phyloP scores from a whole-genome alignment of 768 basidiomycete genomes.

The Lactarius hengduanensis region DNA sequence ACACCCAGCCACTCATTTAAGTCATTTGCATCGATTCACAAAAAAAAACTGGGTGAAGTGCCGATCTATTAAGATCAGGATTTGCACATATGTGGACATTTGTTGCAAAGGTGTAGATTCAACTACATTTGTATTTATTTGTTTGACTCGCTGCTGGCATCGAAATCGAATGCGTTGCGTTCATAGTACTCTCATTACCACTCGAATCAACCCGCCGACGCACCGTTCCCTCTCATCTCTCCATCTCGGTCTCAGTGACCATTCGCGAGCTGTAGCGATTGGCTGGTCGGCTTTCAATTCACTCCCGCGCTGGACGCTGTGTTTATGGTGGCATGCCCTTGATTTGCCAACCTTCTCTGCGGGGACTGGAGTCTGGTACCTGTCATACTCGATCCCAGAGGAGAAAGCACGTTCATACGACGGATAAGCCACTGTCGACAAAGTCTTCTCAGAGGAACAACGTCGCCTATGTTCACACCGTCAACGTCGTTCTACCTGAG shows the following conservation, averaged over 20 bases:
- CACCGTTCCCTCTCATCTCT: background rate
- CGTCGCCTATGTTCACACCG: constrained; percentile 12
- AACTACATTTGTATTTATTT: too few species aligned
- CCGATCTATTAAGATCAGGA: too few species aligned
- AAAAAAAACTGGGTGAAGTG: too few species aligned
- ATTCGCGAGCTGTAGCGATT: background rate
- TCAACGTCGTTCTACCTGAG: constrained; percentile 24
- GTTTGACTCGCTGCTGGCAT: background rate
- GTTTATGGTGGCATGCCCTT: constrained; percentile 20
- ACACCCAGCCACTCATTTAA: too few species aligned
- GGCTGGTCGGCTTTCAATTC: background rate
- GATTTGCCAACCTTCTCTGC: constrained; percentile 16
- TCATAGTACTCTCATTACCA: background rate
- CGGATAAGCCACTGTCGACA: constrained; percentile 1
- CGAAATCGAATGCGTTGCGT: background rate
- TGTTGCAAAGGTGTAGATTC: too few species aligned
- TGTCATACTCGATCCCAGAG: constrained; percentile 5
- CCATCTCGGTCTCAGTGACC: background rate
- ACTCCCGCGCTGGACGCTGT: constrained; percentile 24
- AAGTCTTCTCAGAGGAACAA: constrained; percentile 15
- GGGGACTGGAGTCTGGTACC: constrained; percentile 8
- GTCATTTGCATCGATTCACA: too few species aligned
- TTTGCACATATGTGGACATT: too few species aligned
- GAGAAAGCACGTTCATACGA: constrained; percentile 5
- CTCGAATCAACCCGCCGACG: background rate